These are phyloP conservation scores for Trichosporon faecale DNA, from an alignment of 1,284 basidiomycete species.

Conservation along the genomic window DNA sequence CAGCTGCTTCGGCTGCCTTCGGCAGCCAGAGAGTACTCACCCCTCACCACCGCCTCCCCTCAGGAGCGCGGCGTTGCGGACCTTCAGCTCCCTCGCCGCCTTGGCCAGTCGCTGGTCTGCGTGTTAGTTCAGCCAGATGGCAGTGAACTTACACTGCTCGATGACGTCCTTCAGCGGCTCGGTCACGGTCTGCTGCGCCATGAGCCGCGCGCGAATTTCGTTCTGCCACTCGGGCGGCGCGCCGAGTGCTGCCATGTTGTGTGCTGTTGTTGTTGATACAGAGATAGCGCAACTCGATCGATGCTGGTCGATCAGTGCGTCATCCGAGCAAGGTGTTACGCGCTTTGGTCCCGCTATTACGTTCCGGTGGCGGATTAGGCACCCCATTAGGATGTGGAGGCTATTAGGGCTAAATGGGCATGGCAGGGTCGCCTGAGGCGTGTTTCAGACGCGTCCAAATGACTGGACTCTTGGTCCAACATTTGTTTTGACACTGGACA, in stretches of 20 bases:
- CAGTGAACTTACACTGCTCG: slow-evolving; percentile 66
- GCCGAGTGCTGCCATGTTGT: slow-evolving; percentile 5
- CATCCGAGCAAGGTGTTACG: not conserved
- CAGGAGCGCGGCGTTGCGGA: slow-evolving; percentile 79
- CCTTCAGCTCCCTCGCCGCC: slow-evolving; percentile 80
- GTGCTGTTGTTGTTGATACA: not conserved
- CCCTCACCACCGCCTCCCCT: slow-evolving; percentile 45
- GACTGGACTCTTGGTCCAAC: not conserved
- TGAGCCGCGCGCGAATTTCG: slow-evolving; percentile 62
- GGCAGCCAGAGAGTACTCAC: slow-evolving; percentile 68
- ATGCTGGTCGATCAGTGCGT: not conserved
- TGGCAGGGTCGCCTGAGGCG: not conserved
- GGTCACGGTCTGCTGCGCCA: slow-evolving; percentile 64
- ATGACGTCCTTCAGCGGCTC: slow-evolving; percentile 71
- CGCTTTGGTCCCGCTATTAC: not conserved
- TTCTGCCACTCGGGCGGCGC: slow-evolving; percentile 47
- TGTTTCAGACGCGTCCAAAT: not conserved
- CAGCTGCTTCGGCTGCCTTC: too few relatives aligned
- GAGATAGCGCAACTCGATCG: not conserved
- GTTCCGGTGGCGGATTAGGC: not conserved
- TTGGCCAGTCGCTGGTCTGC: slow-evolving; percentile 82
- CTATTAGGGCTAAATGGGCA: not conserved
- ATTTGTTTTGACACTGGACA: not conserved
- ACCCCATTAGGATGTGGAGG: not conserved
- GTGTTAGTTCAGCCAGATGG: slow-evolving; percentile 16